Evolutionary conservation across 1,284 basidiomycete genomes (phyloP), one percentile per base, ranked within the genome.

Genomic region (Anthracocystis panici-leucophaei): DNA sequence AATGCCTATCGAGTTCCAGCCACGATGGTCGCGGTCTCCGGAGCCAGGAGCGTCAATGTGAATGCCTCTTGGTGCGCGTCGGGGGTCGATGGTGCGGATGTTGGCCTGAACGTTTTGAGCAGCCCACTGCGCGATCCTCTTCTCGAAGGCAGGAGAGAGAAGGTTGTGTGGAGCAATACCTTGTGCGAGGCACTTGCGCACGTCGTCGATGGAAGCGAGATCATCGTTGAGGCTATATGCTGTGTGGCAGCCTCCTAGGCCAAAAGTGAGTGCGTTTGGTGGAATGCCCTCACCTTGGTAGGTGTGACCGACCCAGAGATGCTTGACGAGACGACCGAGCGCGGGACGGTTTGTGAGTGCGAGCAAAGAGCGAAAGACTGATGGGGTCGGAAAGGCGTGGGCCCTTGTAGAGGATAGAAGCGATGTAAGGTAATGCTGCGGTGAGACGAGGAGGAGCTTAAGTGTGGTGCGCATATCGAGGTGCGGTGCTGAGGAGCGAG

Each of bases 251-350:
- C 68, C 76, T 3, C 65, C 72, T 3, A 76, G 66, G 1, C 73
- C 67, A 20, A 71, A 70, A 33, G 65, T 49, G 45, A 67, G 64
- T 7, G 73, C 67, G 29, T 70, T 75, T 33, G 64, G 65, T 9
- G 73, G 67, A n/a, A 75, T 59, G 23, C 60, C 65, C 25, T 75
- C 73, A 21, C 67, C 73, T 23, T 64, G 57, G 38, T 75, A 75
- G 16, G 73, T 71, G 52, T 75, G 73, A 3, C 76, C 76, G 51
- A 78, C 76, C 76, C 76, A 78, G 35, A 78, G 61, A 45, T 78
- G 65, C 57, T 72, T 64, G 51, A 78, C 72, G 45, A 76, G 69
- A 29, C 69, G 63, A 20, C 76, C 76, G 14, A 78, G 66, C 14
- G 73, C 67, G 10, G 76, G 76, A 11, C 76, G 67, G 16, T 62